Base-by-base conservation (phyloP, 768 basidiomycete species). In the Tylopilus intermedius region DNA sequence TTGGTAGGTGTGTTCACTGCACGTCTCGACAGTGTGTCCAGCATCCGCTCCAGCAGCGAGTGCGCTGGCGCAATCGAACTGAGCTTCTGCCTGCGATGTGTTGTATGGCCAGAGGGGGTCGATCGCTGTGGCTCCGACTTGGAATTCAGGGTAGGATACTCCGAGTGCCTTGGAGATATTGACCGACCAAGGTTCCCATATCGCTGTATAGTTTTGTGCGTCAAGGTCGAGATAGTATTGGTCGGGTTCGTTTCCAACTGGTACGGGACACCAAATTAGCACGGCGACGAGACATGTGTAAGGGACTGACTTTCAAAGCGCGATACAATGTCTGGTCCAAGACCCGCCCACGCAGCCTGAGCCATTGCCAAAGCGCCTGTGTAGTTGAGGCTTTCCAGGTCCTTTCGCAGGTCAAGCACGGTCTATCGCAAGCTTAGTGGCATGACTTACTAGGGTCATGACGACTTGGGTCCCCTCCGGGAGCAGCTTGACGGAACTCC, bases 181-280 rank as follows among this genome's bases (percentile, higher is more conserved):
- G 52, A 76, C 67, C 2, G 77, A 72, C 78, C 76, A 80, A 5
- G 73, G 71, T 78, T 67, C 71, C 78, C 79, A 80, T 13, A 71
- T 69, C 13, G 59, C 58, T 3, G 73, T 70, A 55, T 81, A 81
- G 21, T 66, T 74, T 54, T 73, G 62, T 26, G 79, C 72, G 2
- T 73, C 73, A 55, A 74, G 75, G 9, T 56, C 32, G 37, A 69
- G 68, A 54, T 26, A 13, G 40, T 79, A 80, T 35, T 79, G 77
- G 59, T 80, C 79, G 2, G 79, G 79, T 62, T 81, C 79, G 46
- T 80, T 80, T 21, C 79, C 79, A 54, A 80, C 77, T 64, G 18
- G 30, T 39, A 29, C 38, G 13, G 46, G 9, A 30, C 9, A 35
- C 18, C 33, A 8, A 18, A 32, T 58, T 33, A 55, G 49, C 32